Conservation (phyloP, 2,329 filamentous ascomycete genomes). For the Aschersonia sp. region DNA sequence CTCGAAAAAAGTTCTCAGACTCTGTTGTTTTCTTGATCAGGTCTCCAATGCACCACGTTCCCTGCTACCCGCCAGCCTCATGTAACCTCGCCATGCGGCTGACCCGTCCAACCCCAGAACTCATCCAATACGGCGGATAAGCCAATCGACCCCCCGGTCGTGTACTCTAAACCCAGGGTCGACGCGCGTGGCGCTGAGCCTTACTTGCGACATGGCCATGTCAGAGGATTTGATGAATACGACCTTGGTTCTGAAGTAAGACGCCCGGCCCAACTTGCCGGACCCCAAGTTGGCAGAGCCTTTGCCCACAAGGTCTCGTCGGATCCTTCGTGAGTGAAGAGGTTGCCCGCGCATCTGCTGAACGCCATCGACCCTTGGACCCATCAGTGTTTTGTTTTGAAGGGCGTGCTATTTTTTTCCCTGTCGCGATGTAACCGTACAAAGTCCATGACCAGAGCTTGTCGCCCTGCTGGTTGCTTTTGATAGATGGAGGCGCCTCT, state of each 20-base stretch:
- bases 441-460: too few relatives aligned
- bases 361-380: too few relatives aligned
- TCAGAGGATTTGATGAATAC: not conserved
- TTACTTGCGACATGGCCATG: not conserved
- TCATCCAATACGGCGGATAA: not conserved
- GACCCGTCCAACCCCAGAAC: not conserved
- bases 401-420: too few relatives aligned
- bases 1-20: not conserved
- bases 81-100: not conserved
- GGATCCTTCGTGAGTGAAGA: not conserved
- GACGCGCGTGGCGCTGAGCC: not conserved
- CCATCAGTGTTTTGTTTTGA: too few relatives aligned
- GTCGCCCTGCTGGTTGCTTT: not conserved
- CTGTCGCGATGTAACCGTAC: not conserved
- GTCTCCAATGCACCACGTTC: not conserved
- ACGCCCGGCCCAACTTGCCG: not conserved
- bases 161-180: not conserved
- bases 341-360: too few relatives aligned
- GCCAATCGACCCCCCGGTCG: not conserved
- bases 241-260: not conserved
- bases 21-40: not conserved
- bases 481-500: not conserved
- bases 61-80: not conserved
- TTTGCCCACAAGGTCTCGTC: not conserved
- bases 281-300: not conserved